Percentiles rank a stretch among this genome's conserved stretches.
These are phyloP conservation scores for Trichoderma lentiforme DNA, from an alignment of 2,329 filamentous ascomycete species.

Conservation along the genomic window DNA sequence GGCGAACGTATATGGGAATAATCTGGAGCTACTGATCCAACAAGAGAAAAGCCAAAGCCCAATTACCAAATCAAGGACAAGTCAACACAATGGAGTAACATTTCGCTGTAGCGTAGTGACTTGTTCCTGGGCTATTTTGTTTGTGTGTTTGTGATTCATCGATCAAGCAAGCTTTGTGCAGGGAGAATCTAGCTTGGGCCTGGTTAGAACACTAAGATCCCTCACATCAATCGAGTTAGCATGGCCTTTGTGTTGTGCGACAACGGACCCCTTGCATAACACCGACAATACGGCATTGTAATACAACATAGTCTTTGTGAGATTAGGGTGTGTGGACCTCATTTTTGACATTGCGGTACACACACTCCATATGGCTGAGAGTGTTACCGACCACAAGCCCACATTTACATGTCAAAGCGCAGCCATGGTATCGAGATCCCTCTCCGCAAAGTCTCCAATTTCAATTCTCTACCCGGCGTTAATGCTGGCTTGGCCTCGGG, in stretches of 20 bases:
- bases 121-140: neutral
- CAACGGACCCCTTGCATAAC: neutral
- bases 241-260: neutral
- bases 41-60: neutral
- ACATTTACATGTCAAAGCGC: neutral
- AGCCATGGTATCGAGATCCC: neutral
- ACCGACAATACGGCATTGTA: neutral
- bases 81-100: neutral
- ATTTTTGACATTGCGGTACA: neutral
- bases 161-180: neutral
- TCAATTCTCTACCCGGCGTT: neutral
- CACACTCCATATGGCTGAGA: neutral
- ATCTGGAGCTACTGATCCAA: neutral
- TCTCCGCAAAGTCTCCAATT: neutral
- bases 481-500: neutral
- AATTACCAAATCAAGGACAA: neutral
- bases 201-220: neutral
- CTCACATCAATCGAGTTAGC: neutral
- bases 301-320: neutral
- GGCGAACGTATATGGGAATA: neutral
- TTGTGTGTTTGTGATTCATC: neutral
- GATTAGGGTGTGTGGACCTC: neutral
- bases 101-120: neutral
- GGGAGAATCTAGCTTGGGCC: neutral
- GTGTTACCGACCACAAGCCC: neutral